Evolutionary conservation across 257 asterid species (phyloP).

Genomic region (Solanum dulcamara): DNA sequence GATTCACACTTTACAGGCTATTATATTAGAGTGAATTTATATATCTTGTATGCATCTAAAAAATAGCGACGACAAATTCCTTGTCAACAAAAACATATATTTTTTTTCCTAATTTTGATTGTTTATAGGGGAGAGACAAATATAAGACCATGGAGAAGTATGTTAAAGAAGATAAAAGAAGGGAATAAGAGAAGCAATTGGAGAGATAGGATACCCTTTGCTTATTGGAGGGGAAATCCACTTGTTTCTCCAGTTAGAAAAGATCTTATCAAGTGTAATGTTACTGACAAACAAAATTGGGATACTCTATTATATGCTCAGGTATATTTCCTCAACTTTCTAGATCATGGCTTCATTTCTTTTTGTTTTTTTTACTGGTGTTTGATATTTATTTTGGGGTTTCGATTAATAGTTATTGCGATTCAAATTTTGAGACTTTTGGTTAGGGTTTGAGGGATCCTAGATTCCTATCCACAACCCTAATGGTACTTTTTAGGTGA

Average conservation of each 20-base stretch:
- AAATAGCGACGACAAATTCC: neutral
- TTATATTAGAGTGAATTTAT: neutral
- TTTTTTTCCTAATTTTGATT: neutral
- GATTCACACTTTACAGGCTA: neutral
- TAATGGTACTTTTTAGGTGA: neutral
- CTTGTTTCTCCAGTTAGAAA: neutral
- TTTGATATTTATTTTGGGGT: rapidly evolving
- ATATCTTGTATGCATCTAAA: neutral
- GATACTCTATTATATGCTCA: neutral
- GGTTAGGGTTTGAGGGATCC: neutral
- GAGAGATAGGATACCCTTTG: conserved; percentile 3
- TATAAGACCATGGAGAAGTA: conserved; percentile 6
- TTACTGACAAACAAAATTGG: neutral
- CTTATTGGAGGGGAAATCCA: conserved; percentile 13
- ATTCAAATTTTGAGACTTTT: neutral
- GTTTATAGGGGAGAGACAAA: conserved; percentile 6
- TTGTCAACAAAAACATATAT: neutral
- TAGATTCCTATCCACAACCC: neutral
- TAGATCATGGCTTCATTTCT: neutral
- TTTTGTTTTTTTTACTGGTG: neutral
- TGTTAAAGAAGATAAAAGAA: neutral
- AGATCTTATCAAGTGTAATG: conserved; percentile 6
- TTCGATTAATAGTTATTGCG: neutral
- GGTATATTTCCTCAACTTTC: neutral
- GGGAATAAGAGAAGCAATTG: neutral